Conservation (phyloP, 2,329 filamentous ascomycete species). For the Didymella pomorum region DNA sequence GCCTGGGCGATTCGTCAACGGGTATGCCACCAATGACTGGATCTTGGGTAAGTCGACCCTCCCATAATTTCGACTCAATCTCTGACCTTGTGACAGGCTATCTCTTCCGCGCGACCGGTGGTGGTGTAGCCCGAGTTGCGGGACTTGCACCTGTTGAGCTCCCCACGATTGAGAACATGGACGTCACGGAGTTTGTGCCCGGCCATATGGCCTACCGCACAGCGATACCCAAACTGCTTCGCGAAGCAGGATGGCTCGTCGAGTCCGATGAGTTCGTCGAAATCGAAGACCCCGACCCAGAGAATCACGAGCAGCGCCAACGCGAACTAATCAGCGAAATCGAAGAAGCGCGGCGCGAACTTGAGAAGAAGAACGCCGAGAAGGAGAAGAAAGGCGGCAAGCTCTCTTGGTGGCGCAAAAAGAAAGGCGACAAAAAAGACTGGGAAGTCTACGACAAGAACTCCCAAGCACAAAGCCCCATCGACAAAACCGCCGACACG, state of each 20-base stretch:
- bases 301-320: constrained; percentile 87
- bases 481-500: constrained; percentile 53
- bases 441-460: constrained; percentile 94
- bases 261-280: constrained; percentile 94
- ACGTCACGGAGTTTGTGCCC: constrained; percentile 83
- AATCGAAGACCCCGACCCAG: constrained; percentile 96
- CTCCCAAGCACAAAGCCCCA: constrained; percentile 51
- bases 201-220: constrained; percentile 97
- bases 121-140: constrained; percentile 87
- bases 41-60: constrained; percentile 69
- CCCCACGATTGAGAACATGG: constrained; percentile 86
- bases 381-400: constrained; percentile 68
- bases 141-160: constrained; percentile 82
- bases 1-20: constrained; percentile 91
- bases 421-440: constrained; percentile 82
- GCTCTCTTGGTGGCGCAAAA: constrained; percentile 80
- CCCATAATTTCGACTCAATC: neutral
- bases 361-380: constrained; percentile 70
- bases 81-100: constrained; percentile 63
- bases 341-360: constrained; percentile 86
- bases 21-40: constrained; percentile 95
- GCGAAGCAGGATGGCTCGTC: constrained; percentile 88
- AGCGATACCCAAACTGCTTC: constrained; percentile 86
- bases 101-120: constrained; percentile 91
- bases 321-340: constrained; percentile 96